Conservation (phyloP, 176 grass and related monocot genomes). For the Pontederia paniculata region DNA sequence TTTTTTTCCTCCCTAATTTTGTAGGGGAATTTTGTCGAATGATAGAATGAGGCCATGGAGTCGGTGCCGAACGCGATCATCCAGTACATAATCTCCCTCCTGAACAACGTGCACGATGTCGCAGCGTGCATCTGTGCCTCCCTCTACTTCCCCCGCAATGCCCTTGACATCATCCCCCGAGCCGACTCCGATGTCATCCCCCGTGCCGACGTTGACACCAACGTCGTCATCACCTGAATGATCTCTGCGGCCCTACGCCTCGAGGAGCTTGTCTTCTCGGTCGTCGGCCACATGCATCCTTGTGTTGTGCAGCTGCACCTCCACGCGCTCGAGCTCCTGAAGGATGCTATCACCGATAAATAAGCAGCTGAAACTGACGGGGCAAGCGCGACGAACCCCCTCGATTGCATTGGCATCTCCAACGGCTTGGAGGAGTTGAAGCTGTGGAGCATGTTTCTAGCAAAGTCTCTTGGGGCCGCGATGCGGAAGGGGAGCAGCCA, state of each 20-base stretch:
- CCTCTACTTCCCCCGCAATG: constrained; percentile 59
- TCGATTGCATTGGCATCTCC: constrained; percentile 51
- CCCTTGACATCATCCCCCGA: constrained; percentile 67
- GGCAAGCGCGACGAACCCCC: constrained; percentile 6
- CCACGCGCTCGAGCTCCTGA: constrained; percentile 62
- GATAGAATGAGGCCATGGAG: constrained; percentile 23
- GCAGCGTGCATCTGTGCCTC: constrained; percentile 52
- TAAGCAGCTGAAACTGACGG: not conserved
- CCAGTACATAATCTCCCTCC: constrained; percentile 63
- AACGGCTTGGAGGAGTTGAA: constrained; percentile 46
- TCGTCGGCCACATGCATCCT: constrained; percentile 35
- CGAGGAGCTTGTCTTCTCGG: constrained; percentile 75
- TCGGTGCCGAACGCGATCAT: constrained; percentile 60
- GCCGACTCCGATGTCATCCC: constrained; percentile 25
- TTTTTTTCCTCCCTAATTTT: no score
- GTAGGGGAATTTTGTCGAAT: no score
- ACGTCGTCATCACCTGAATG: constrained; percentile 70
- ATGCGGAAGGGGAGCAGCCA: no score
- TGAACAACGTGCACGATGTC: constrained; percentile 62
- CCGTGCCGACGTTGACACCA: constrained; percentile 22
- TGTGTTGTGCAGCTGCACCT: constrained; percentile 34
- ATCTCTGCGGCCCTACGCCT: constrained; percentile 34
- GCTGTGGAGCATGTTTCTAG: constrained; percentile 72
- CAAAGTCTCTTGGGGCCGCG: constrained; percentile 36
- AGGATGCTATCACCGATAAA: constrained; percentile 51